phyloP scores from a whole-genome alignment of 2,329 filamentous ascomycete species.

The Cryphonectria radicalis region DNA sequence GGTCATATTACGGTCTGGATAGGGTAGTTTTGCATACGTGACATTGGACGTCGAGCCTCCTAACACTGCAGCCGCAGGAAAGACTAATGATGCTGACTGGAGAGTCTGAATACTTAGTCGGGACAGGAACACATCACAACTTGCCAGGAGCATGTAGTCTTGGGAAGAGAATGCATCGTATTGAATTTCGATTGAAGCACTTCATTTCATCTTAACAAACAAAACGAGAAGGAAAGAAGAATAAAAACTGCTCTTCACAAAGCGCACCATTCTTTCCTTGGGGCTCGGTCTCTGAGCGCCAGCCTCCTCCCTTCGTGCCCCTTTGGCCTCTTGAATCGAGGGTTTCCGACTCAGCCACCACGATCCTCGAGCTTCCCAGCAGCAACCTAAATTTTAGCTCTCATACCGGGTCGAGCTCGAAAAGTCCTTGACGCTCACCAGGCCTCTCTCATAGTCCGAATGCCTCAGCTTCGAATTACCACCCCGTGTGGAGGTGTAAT shows the following conservation, averaged over 20 bases:
- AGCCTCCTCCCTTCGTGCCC: background rate
- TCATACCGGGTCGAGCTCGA: constrained; percentile 7
- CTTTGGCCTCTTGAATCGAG: background rate
- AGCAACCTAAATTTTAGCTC: background rate
- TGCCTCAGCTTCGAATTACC: background rate
- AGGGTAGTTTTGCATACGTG: too few relatives aligned
- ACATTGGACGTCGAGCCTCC: background rate
- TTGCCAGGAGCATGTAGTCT: background rate
- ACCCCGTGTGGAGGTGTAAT: background rate
- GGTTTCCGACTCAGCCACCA: background rate
- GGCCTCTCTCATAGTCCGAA: constrained; percentile 5
- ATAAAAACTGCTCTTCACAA: background rate
- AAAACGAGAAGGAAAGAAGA: background rate
- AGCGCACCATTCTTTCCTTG: background rate
- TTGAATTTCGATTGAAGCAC: background rate
- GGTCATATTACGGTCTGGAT: background rate
- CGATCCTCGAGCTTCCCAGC: background rate
- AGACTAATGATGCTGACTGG: background rate
- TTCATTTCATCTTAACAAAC: background rate
- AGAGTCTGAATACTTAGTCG: background rate
- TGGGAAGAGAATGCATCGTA: background rate
- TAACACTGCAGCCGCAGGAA: background rate
- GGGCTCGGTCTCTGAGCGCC: background rate
- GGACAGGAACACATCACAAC: background rate
- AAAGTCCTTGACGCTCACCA: constrained; percentile 21